Base-by-base conservation (phyloP, 805 yeast genomes). In the Starmerella powellii region DNA sequence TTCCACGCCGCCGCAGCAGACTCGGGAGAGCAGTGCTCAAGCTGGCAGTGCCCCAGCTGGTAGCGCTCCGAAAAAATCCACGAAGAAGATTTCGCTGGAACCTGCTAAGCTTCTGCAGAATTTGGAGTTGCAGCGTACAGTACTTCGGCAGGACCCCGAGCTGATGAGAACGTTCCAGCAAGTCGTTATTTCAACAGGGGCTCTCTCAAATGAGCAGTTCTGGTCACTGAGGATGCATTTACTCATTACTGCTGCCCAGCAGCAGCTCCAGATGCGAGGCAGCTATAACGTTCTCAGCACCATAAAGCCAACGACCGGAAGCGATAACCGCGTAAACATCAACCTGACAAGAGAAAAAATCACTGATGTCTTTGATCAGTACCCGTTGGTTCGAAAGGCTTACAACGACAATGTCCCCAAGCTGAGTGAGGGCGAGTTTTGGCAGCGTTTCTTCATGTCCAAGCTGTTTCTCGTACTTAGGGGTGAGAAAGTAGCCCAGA, bases 391-490 rank as follows among this genome's bases (percentile, higher is more conserved):
- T 20, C 75, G 83, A 46, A 75, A 73, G 48, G 97, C 97, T 0
- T 91, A 82, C 56, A 78, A 75, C 45, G 98, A 91, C 41, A 78
- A 78, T 44, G 98, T 91, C 4, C 98, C 97, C 1, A 78, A 79
- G 47, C 68, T 91, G 40, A 72, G 74, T 37, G 97, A 91, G 58
- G 87, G 88, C 32, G 94, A 82, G 56, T 91, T 91, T 54, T 91
- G 98, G 98, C 84, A 94, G 10, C 67, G 96, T 48, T 91, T 91
- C 56, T 91, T 91, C 68, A 78, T 84, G 54, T 86, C 96, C 0
- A 80, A 85, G 54, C 64, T 91, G 46, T 91, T 87, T 56, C 70
- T 95, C 51, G 74, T 86, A 54, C 65, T 91, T 27, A 71, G 95
- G 58, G 98, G 98, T 45, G 97, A 91, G 56, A 78, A 76, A 50